A percentile compares a stretch with the other conserved stretches of the same genome.
These are phyloP conservation scores for Notholithocarpus densiflorus DNA, from an alignment of 306 rosid genomes.

Conservation along the genomic window DNA sequence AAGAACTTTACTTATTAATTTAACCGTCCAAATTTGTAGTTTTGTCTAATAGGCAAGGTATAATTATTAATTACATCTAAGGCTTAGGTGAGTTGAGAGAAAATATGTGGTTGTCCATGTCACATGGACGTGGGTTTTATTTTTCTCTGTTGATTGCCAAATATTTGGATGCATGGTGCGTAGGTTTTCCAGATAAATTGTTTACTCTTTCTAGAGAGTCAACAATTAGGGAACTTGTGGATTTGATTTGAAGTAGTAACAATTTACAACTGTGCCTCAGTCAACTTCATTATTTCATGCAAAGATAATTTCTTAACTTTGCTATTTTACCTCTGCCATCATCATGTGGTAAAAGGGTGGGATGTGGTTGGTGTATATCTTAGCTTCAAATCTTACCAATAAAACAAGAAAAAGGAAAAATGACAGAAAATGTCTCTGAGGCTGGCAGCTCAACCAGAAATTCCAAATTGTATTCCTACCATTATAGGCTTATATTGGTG, in stretches of 20 bases:
- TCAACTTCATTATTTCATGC: background rate
- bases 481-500: background rate
- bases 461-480: background rate
- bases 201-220: background rate
- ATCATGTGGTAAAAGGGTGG: background rate
- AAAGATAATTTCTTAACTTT: background rate
- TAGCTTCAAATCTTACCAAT: background rate
- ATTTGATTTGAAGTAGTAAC: background rate
- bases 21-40: background rate
- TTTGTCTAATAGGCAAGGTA: background rate
- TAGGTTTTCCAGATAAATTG: background rate
- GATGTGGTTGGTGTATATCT: background rate
- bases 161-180: background rate
- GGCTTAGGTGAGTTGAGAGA: background rate
- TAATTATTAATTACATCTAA: background rate
- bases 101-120: background rate
- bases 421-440: background rate
- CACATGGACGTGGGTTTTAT: background rate
- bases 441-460: background rate
- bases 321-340: no score
- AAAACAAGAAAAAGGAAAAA: background rate
- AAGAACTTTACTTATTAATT: background rate
- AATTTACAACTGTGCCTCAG: background rate
- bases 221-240: background rate
- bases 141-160: background rate